Evolutionary conservation across 2,329 filamentous ascomycete genomes (phyloP), one percentile per base, ranked within the genome.

Genomic region (Nothophoma quercina): DNA sequence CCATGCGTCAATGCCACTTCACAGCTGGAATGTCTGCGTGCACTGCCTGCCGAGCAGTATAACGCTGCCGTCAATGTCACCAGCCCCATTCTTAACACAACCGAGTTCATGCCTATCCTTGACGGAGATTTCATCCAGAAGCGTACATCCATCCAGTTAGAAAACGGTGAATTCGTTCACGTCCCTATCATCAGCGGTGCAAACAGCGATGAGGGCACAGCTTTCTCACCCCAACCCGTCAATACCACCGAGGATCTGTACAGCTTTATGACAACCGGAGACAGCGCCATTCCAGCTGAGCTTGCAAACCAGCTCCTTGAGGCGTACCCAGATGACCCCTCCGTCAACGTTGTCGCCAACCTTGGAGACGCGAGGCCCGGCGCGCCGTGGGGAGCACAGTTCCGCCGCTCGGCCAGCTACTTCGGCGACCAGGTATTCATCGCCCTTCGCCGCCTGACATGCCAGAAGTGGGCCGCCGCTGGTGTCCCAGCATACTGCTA

Each of bases 151-250:
- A 68, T 79, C 7, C 83, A 87, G 59, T 74, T 90, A 5, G 72
- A 75, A 1, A 68, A 78, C 5, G 86, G 85, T 38, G 79, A 80
- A 15, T 88, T 89, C 58, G 82, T 88, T 49, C 79, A 84, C 44
- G 84, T 89, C 0, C 85, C 86, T 1, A 80, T 89, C 32, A 77
- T 90, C 6, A 75, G 81, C 26, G 87, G 88, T 6, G 81, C 81
- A 28, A 89, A 88, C 68, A 81, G 81, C 1, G 87, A 90, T 60
- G 88, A 90, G 67, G 88, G 85, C 2, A 81, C 81, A 1, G 75
- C 76, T 1, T 88, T 87, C 62, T 81, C 77, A 0, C 78, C 79
- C 9, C 67, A 55, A 5, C 81, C 79, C 13, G 80, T 88, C 55
- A 81, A 86, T 64, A 84, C 80, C 1, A 81, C 78, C 9, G 78